Evolutionary conservation across 495 filamentous ascomycete genomes (phyloP), one percentile per base, ranked within the genome.

Genomic region (Cetradonia linearis): DNA sequence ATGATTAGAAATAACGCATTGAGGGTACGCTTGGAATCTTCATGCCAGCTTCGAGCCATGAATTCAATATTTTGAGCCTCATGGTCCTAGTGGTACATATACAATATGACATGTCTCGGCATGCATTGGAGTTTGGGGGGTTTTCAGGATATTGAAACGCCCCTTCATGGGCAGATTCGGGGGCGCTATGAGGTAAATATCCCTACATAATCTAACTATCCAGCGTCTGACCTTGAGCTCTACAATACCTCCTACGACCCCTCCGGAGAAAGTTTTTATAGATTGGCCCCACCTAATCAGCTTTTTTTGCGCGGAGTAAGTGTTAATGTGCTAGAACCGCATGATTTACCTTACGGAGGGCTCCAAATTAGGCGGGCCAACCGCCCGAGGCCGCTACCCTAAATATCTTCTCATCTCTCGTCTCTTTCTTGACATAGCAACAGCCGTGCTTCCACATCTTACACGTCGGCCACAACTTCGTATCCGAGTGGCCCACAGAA

Each of bases 381-480:
- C 42, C 42, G 42, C 42, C 42, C 4, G 20, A n/a, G 38, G 18
- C 38, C 0, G 16, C 18, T 46, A 23, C 50, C 31, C 30, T 18
- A 33, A 31, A 20, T 16, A 34, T 9, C 30, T 20, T n/a, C 8
- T 31, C 14, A 31, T 27, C 10, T 3, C n/a, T 53, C n/a, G 10
- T 1, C 31, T 31, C 3, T n/a, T n/a, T n/a, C n/a, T n/a, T n/a
- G n/a, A n/a, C n/a, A n/a, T 27, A 58, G 38, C 9, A 63, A 27
- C 18, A 50, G 57, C 42, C 58, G 69, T 46, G 64, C 64, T 16
- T 71, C 71, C 18, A 73, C 73, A 1, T 71, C 76, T 7, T 66
- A 68, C 58, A 71, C 67, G 61, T 69, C 68, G 31, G 61, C 53
- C 30, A 65, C 69, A 4, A 74, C 72, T 7, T 69, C 72, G 13